Base-by-base conservation (phyloP, 148 eudicot genomes). In the Cornus kousa region DNA sequence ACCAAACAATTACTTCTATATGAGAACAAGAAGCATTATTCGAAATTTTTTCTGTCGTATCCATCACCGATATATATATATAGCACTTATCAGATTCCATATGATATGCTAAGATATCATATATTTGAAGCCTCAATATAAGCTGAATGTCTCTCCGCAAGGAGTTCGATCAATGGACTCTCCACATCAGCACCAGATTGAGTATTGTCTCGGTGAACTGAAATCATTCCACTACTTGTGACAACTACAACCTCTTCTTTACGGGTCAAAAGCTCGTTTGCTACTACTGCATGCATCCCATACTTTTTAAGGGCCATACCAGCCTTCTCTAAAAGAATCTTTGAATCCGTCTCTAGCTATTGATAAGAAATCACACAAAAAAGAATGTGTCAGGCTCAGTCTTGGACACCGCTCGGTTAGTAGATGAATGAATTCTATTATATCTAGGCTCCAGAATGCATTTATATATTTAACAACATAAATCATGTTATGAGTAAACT, bases 221-320 rank as follows among this genome's bases (percentile, higher is more conserved):
- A 76, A 35, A 87, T 80, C 17, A 86, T 88, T 69, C 85, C 94
- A 71, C 80, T 75, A 48, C 70, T 43, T 6, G 96, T 73, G 78
- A 97, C 98, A 22, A 97, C 88, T 9, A 87, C 86, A 33, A 97
- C 99, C 70, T 87, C 98, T 86, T 97, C 98, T 82, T 94, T 94
- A 64, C 98, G 99, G 14, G 93, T 89, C 37, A 80, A 81, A 48
- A 97, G 98, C 84, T 97, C 99, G 70, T 97, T 97, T 2, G 99
- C 99, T 71, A 97, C 94, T 46, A 97, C 99, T 11, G 89, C 91
- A 76, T 97, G 94, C 95, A 97, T 88, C 83, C 92, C 82, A 88
- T 97, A 91, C 86, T 84, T 97, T 67, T 80, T 72, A 60, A 92
- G 98, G 32, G 98, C 99, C 80, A 62, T 85, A 33, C 72, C 87